A percentile compares a stretch with the other conserved stretches of the same genome.
These are phyloP conservation scores for Penicillium thymicola DNA, from an alignment of 2,329 filamentous ascomycete genomes.

Conservation along the genomic window DNA sequence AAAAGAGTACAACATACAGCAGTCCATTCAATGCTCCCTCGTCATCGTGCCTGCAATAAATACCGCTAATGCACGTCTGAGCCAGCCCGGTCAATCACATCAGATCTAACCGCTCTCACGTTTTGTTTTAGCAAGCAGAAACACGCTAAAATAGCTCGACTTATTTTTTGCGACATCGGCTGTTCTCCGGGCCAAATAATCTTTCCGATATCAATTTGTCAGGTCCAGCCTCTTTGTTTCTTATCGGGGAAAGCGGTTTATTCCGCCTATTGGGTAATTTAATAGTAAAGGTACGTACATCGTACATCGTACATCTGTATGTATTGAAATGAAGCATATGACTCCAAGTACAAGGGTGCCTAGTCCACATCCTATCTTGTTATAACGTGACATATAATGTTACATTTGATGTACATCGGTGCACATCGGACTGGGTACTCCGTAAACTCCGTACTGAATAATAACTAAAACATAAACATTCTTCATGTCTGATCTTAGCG, in stretches of 20 bases:
- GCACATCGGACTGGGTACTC: neutral
- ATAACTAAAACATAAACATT: neutral
- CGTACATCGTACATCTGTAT: no score
- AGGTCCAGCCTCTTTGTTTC: neutral
- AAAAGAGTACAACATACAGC: neutral
- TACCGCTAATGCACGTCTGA: constrained; percentile 23
- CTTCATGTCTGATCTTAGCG: constrained; percentile 3
- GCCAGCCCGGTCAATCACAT: constrained; percentile 21
- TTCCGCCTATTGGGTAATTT: neutral
- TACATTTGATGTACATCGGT: neutral
- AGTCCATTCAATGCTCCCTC: neutral
- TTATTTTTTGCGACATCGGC: constrained; percentile 13
- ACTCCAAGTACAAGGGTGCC: neutral
- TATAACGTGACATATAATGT: neutral
- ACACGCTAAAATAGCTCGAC: constrained; percentile 10
- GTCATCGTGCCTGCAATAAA: constrained; percentile 6
- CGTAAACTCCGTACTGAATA: neutral
- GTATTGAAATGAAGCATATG: neutral
- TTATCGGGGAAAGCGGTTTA: neutral
- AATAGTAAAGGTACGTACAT: neutral
- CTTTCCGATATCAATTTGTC: constrained; percentile 5
- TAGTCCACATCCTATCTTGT: neutral
- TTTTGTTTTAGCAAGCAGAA: constrained; percentile 17
- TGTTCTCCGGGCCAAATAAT: constrained; percentile 18
- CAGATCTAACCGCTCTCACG: constrained; percentile 20